Base-by-base conservation (phyloP, 306 rosid genomes). In the Corylus heterophylla region DNA sequence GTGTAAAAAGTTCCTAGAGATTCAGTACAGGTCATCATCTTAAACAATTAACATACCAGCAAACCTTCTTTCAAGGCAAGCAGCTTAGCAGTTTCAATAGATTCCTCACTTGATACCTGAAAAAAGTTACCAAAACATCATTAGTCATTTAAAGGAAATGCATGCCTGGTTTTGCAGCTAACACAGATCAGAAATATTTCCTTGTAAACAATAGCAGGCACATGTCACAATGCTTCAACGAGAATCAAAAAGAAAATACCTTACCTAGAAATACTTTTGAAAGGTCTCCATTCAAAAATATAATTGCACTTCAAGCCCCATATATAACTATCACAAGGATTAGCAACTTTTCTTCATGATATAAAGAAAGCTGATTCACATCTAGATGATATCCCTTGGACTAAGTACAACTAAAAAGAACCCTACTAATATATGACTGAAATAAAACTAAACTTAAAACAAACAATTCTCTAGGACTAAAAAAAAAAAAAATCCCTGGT, bases 21-120 rank as follows among this genome's bases (percentile, higher is more conserved):
- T 29, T 52, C 63, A 9, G 10, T 20, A 8, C 64, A 49, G 52
- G 52, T 49, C 0, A 42, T 5, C 59, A 42, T 5, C 59, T 54
- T 54, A 12, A 76, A 68, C 18, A 37, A 14, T 3, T 54, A 64
- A 25, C 78, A 35, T 87, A 91, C 97, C 91, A 91, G 87, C 77
- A 94, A 86, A 47, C 98, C 97, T 87, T 94, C 97, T 82, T 90
- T 94, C 45, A 85, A 75, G 66, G 96, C 93, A 69, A 92, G 90
- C 79, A 75, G 67, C 86, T 88, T 89, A 14, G 97, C 83, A 49
- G 86, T 92, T 81, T 92, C 96, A 8, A 90, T 87, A 4, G 97
- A 90, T 81, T 94, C 96, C 76, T 94, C 86, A 74, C 89, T 85
- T 39, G 91, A 63, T 66, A 90, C 56, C 97, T 92, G 80, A 69